Base-by-base conservation (phyloP, 2,329 filamentous ascomycete genomes). In the Septoria petroselini region DNA sequence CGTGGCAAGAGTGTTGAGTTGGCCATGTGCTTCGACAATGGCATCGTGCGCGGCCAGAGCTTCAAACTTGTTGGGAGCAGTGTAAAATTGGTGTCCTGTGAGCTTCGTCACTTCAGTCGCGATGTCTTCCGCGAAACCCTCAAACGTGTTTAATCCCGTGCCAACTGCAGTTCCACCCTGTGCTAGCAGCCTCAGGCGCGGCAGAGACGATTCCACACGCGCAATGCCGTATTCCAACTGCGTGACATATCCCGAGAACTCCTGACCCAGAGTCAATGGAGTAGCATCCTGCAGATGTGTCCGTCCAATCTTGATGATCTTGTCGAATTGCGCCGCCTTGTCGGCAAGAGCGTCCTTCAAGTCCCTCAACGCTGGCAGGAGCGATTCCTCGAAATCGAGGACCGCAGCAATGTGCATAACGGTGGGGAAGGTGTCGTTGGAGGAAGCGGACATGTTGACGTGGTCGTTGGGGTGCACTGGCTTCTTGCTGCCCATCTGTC, bases 331-430 rank as follows among this genome's bases (percentile, higher is more conserved):
- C 65, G 94, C 84, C 34, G 88, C 84, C 82, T 97, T 97, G 70
- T 81, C 80, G 76, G 95, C 85, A 54, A 98, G 79, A 41, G 89
- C 89, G 57, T 85, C 79, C 58, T 90, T 86, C 49, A 98, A 82
- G 72, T 82, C 89, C 72, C 79, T 84, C 56, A 97, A 79, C 41
- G 89, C 80, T 31, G 93, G 93, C 14, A 97, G 74, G 38, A 98
- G 84, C 63, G 85, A 81, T 67, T 85, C 80, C 75, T 96, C 90
- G 54, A 96, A 80, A 72, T 97, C 93, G 53, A 97, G 81, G 41
- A 97, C 91, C 57, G 91, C 91, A 54, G 93, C 91, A 69, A 98
- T 96, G 79, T 97, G 93, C 93, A 98, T 98, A 70, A 96, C 93
- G 60, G 93, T 97, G 34, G 93, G 93, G 82, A 98, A 98, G 62